These are phyloP conservation scores for Aspergillus transmontanensis DNA, from an alignment of 2,329 filamentous ascomycete genomes.

Conservation along the genomic window DNA sequence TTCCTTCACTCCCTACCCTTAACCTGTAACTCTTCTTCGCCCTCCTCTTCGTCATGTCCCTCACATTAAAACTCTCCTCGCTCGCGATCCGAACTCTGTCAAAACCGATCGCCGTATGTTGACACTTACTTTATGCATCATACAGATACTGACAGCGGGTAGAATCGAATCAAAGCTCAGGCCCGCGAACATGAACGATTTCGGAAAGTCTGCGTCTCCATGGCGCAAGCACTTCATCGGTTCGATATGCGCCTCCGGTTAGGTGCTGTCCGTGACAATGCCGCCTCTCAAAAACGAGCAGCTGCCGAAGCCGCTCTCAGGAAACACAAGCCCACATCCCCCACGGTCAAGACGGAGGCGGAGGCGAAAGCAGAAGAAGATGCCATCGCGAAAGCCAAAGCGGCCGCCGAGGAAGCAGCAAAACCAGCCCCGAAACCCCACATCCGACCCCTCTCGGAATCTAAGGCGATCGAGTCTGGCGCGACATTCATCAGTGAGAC, in stretches of 20 bases:
- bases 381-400: slow-evolving; percentile 47
- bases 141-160: slow-evolving; percentile 26
- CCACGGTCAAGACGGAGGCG: slow-evolving; percentile 65
- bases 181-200: slow-evolving; percentile 70
- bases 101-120: slow-evolving; percentile 65
- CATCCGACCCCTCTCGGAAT: slow-evolving; percentile 66
- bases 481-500: slow-evolving; percentile 70
- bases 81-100: slow-evolving; percentile 66
- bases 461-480: slow-evolving; percentile 69
- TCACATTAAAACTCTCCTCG: slow-evolving; percentile 68
- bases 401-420: slow-evolving; percentile 48
- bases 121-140: neutral
- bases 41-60: slow-evolving; percentile 52
- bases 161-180: slow-evolving; percentile 70
- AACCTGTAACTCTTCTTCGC: neutral
- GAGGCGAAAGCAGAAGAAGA: slow-evolving; percentile 60
- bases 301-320: slow-evolving; percentile 59
- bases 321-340: slow-evolving; percentile 54
- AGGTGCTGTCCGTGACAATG: slow-evolving; percentile 64
- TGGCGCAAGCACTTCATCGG: slow-evolving; percentile 66
- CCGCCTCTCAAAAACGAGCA: slow-evolving; percentile 50
- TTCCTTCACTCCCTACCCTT: neutral
- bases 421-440: slow-evolving; percentile 53
- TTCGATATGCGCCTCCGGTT: slow-evolving; percentile 70
- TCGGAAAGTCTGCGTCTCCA: slow-evolving; percentile 60